These are phyloP conservation scores for Saturnispora diversa DNA, from an alignment of 805 yeast genomes.

Conservation along the genomic window DNA sequence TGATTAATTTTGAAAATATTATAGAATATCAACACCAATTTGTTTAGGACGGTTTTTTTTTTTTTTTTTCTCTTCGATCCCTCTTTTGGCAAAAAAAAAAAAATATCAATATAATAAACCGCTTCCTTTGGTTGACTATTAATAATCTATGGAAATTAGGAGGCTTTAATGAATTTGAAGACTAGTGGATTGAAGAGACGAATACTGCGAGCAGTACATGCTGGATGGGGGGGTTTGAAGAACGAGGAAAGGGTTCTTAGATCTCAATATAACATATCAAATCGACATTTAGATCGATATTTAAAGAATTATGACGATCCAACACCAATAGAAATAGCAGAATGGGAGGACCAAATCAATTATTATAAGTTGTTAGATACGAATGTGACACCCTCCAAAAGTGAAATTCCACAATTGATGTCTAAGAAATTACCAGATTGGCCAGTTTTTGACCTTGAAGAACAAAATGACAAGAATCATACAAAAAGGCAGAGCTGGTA, in stretches of 20 bases:
- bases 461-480: no score
- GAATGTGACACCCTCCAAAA: no score
- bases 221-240: slow-evolving; percentile 7
- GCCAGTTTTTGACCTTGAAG: no score
- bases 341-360: slow-evolving; percentile 3
- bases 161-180: neutral
- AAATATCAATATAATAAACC: no score
- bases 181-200: slow-evolving; percentile 4
- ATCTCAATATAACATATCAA: slow-evolving; percentile 7
- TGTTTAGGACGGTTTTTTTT: neutral
- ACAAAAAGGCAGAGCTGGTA: no score
- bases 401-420: neutral
- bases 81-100: no score
- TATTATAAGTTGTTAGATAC: neutral
- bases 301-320: slow-evolving; percentile 5
- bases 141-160: no score
- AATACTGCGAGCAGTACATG: slow-evolving; percentile 3
- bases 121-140: no score
- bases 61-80: neutral
- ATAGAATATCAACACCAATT: no score
- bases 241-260: neutral
- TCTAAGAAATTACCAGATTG: no score
- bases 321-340: neutral
- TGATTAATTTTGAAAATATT: no score
- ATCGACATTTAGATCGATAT: slow-evolving; percentile 4